Base-by-base conservation (phyloP, 2,329 filamentous ascomycete genomes). In the Colletotrichum navitas region DNA sequence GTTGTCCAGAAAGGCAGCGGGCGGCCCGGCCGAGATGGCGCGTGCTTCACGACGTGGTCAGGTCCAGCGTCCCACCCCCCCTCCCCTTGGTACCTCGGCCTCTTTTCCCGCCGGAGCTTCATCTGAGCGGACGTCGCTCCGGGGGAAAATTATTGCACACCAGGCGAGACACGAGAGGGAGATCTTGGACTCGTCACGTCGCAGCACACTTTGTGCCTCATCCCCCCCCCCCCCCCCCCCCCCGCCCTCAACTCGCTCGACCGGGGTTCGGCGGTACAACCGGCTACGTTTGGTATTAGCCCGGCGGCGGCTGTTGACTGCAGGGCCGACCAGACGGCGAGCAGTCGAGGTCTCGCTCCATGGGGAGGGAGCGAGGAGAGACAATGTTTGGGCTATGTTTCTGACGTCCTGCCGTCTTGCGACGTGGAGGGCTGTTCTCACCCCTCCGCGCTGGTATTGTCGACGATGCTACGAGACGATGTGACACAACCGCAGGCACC, bases 11-110 rank as follows among this genome's bases (percentile, higher is more conserved):
- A 26, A 24, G 8, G 39, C 41, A 41, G 45, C 32, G 61, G 62
- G 49, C 47, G 67, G 41, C 34, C 63, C 56, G 63, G 63, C 68
- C 63, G 55, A 52, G 66, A 67, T 29, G 52, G 51, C 55, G 49
- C 63, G 62, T 49, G 49, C 62, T 32, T 58, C 24, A 43, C 41
- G 26, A 51, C 24, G 41, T 71, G 63, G 63, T 62, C 61, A 56
- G 63, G 54, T 14, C 10, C n/a, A 47, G 21, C 7, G 26, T n/a
- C 12, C 41, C 11, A 18, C 21, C 51, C 29, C 49, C 41, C 14
- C 4, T 7, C 12, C 47, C 21, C 7, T 47, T n/a, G 45, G 21
- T 24, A 3, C n/a, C 21, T 47, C 45, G 12, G 45, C 45, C 3
- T 10, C 14, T 11, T 32, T 32, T 36, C 65, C 18, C 26, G 29